Base-by-base conservation (phyloP, 164 flowering plant genomes). In the Vitis riparia region DNA sequence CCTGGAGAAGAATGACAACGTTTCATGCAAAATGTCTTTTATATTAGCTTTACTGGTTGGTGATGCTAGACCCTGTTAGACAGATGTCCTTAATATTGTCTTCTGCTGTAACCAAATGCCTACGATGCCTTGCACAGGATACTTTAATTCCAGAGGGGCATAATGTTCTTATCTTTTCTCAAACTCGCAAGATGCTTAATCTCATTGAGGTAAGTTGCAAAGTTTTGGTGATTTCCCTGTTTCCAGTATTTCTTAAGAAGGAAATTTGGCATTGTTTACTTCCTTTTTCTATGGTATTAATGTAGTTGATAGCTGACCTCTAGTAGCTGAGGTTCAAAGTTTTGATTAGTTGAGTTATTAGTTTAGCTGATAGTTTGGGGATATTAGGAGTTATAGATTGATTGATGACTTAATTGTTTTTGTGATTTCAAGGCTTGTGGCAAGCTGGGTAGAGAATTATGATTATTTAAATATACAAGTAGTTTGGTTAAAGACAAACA, bases 11-110 rank as follows among this genome's bases (percentile, higher is more conserved):
- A 80, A 80, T 68, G 90, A 82, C 63, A 67, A 78, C 51, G 69
- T 91, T 60, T 96, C 99, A n/a, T 96, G 97, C 99, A 96, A 96
- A 82, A 80, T 93, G 75, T 82, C 93, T 68, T 96, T 96, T 75
- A 88, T 93, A 63, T 4, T 86, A 52, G 83, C 97, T 60, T 79
- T 96, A 71, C 70, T 96, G 98, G 99, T 96, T 47, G 80, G 91
- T 6, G 0, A 13, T 58, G 29, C 51, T 14, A 14, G 9, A 50
- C 17, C 8, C 57, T 75, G 37, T 49, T 10, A 50, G 15, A 59
- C 59, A 16, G 11, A 29, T 67, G 59, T n/a, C 32, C 23, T 55
- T 23, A 0, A 55, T 49, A 15, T 9, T 65, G 8, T 49, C 44
- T 63, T 11, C 15, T 53, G 55, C 48, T 37, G 30, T 11, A 12